Evolutionary conservation across 106 monocot species (phyloP).

Genomic region (Platanthera guangdongensis): DNA sequence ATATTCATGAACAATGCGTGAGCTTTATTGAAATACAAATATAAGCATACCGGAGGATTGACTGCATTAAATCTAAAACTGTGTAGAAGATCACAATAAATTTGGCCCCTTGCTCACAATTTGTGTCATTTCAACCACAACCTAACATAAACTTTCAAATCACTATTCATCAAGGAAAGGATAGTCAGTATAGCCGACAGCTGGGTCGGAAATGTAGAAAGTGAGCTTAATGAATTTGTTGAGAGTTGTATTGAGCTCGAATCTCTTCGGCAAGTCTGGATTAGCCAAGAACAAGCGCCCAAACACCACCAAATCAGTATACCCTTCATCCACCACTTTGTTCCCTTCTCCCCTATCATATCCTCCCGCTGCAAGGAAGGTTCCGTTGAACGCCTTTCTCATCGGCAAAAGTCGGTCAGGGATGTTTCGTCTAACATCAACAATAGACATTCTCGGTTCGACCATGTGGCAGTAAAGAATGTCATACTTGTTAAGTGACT

Average conservation of each 20-base stretch:
- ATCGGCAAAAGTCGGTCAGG: constrained; percentile 7
- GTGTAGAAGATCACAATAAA: too few relatives aligned
- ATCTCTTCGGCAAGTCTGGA: constrained; percentile 39
- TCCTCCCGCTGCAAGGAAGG: constrained; percentile 20
- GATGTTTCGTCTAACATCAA: constrained; percentile 10
- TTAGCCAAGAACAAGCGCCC: constrained; percentile 45
- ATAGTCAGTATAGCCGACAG: constrained; percentile 45
- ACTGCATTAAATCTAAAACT: too few relatives aligned
- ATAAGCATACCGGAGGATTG: too few relatives aligned
- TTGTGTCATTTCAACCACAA: too few relatives aligned
- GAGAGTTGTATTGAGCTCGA: constrained; percentile 34
- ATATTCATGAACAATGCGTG: too few relatives aligned
- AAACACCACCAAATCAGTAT: constrained; percentile 24
- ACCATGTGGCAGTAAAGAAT: constrained; percentile 25
- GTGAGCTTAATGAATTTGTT: constrained; percentile 30
- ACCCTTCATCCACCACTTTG: constrained; percentile 14
- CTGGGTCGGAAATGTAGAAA: constrained; percentile 34
- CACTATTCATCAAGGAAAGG: constrained; percentile 26
- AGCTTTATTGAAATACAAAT: too few relatives aligned
- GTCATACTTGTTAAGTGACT: constrained; percentile 16
- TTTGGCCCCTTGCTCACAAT: too few relatives aligned
- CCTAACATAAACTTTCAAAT: too few relatives aligned
- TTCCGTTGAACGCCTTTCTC: constrained; percentile 25
- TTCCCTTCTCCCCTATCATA: constrained; percentile 31
- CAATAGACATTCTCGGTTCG: constrained; percentile 26